Evolutionary conservation across 305 asterid genomes (phyloP), one percentile per base, ranked within the genome.

Genomic region (Coffea humblotiana): DNA sequence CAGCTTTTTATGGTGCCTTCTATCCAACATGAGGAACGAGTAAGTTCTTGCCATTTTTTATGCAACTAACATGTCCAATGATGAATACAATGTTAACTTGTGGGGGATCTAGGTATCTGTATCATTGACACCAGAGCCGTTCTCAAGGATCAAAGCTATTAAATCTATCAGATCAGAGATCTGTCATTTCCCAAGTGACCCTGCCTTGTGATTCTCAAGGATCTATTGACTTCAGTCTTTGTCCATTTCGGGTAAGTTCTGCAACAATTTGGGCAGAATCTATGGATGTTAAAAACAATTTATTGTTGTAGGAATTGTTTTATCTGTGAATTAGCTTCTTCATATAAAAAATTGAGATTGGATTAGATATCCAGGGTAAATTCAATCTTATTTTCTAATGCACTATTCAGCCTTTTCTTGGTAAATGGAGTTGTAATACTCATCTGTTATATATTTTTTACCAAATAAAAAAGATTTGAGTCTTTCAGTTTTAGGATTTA

Each of bases 161-260:
- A 48, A 87, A 80, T 19, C 82, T 87, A 80, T 76, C 86, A 78
- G 89, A 89, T 81, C 97, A 90, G 83, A 95, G 95, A 80, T 87
- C 88, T 81, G 66, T 85, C 72, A 89, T 94, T 81, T 94, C 99
- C 77, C 98, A 94, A 90, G 97, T 96, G 81, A 88, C 89, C 40
- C 83, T 96, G 86, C 99, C 97, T 77, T 89, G 98, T 81, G 94
- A 96, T 89, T 94, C 95, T 86, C 93, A 89, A 71, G 99, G 99
- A 78, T 90, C 98, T 72, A 87, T 96, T 71, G 96, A 96, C 91
- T 96, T 92, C 83, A 91, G 93, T 86, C 81, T 86, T 81, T 96
- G 89, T 85, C 98, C 98, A 19, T 91, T 92, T 88, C 92, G 95
- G 78, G 99, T 96, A 90, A 89, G 97, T 77, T 79, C 71, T 25